Percentiles rank a stretch among this genome's conserved stretches.
Evolutionary conservation across 169 alveolate genomes (phyloP).

Genomic region (Pseudocohnilembus persalinus): DNA sequence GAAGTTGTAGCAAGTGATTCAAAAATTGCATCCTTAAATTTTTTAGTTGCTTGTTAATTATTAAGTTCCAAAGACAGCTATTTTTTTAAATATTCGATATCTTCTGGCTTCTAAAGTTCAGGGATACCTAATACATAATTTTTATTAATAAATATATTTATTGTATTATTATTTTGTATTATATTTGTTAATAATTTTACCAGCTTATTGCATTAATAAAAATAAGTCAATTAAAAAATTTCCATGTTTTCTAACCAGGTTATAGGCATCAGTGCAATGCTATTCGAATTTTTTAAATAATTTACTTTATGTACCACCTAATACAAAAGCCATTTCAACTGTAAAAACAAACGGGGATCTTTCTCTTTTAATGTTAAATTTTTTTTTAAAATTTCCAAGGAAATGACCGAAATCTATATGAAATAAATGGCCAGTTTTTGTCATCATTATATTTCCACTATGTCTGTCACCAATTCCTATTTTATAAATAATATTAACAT

Average conservation of each 20-base stretch:
- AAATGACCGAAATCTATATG: constrained; percentile 90
- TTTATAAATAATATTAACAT: too few relatives aligned
- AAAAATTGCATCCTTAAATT: constrained; percentile 35
- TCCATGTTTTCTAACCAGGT: constrained; percentile 77
- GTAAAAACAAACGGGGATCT: constrained; percentile 85
- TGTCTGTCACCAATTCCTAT: constrained; percentile 88
- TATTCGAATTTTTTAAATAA: constrained; percentile 63
- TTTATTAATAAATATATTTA: neutral
- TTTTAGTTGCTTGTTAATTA: constrained; percentile 40
- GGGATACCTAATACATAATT: constrained; percentile 40
- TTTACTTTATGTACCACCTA: constrained; percentile 69
- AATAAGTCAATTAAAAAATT: constrained; percentile 70
- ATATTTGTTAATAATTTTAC: constrained; percentile 42
- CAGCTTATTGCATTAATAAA: constrained; percentile 77
- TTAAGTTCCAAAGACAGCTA: constrained; percentile 31
- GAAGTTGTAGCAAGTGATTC: neutral
- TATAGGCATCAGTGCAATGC: constrained; percentile 73
- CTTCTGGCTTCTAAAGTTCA: constrained; percentile 49
- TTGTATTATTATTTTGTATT: constrained; percentile 11
- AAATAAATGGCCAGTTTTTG: constrained; percentile 75
- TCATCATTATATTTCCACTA: constrained; percentile 83
- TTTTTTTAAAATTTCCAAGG: constrained; percentile 78
- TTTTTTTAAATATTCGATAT: constrained; percentile 51
- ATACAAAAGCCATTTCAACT: constrained; percentile 75
- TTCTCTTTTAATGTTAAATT: constrained; percentile 84